These are phyloP conservation scores for Penicillium atrosanguineum DNA, from an alignment of 495 filamentous ascomycete genomes.

Conservation along the genomic window DNA sequence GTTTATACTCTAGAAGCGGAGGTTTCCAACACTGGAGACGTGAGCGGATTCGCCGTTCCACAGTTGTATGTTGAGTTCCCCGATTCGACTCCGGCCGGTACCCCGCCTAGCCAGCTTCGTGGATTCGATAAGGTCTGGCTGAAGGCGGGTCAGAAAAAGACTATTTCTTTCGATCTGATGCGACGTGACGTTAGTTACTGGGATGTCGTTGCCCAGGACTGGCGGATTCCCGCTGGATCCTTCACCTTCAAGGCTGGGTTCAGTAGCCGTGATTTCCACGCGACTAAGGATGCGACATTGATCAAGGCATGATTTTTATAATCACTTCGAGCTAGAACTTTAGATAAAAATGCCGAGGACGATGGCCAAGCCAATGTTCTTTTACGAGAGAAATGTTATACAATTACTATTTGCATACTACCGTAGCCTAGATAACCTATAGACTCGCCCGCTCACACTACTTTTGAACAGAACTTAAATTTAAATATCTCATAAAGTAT, in stretches of 20 bases:
- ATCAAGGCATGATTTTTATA: neutral
- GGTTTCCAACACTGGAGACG: neutral
- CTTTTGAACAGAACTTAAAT: neutral
- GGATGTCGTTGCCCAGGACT: conserved; percentile 58
- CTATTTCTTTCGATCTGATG: conserved; percentile 52
- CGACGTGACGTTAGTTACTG: conserved; percentile 63
- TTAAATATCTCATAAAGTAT: neutral
- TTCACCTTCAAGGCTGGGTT: conserved; percentile 24
- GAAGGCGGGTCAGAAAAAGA: conserved; percentile 35
- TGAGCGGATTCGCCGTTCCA: conserved; percentile 52
- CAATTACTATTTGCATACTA: too few species aligned
- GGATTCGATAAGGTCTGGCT: conserved; percentile 60
- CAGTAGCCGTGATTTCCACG: conserved; percentile 15
- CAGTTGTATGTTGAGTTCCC: conserved; percentile 59
- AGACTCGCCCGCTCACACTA: neutral
- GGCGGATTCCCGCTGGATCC: conserved; percentile 34
- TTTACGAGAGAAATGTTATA: too few species aligned
- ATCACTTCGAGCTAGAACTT: too few species aligned
- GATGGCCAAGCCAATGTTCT: too few species aligned
- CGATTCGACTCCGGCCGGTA: neutral
- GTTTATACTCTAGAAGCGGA: conserved; percentile 50
- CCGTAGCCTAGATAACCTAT: neutral
- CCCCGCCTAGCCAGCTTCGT: conserved; percentile 35
- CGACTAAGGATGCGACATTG: conserved; percentile 1
- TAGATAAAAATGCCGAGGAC: too few species aligned